A percentile compares a stretch with the other conserved stretches of the same genome.
phyloP scores from a whole-genome alignment of 202 grass and related monocot species.

The Elaeis oleifera region DNA sequence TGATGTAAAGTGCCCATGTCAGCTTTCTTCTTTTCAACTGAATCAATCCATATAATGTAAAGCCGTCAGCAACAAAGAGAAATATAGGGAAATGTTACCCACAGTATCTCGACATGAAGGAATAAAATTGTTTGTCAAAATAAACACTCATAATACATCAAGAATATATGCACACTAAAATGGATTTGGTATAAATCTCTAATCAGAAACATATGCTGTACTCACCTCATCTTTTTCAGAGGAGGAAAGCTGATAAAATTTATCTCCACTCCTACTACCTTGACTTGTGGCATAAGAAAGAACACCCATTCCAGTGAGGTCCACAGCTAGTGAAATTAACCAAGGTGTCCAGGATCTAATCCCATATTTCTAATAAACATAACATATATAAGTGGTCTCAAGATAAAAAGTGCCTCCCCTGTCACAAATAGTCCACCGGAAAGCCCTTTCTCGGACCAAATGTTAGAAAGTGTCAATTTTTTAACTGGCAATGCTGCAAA shows the following conservation, averaged over 20 bases:
- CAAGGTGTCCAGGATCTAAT: conserved; percentile 92
- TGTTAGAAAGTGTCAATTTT: conserved; percentile 58
- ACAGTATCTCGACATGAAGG: too few relatives aligned
- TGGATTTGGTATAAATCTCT: background rate
- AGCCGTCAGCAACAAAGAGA: background rate
- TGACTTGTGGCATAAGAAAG: conserved; percentile 51
- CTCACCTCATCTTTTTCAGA: conserved; percentile 85
- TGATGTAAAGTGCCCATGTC: conserved; percentile 80
- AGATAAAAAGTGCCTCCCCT: conserved; percentile 68
- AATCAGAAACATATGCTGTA: conserved; percentile 10
- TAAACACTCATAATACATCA: too few relatives aligned
- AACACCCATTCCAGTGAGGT: conserved; percentile 66
- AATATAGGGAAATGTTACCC: background rate
- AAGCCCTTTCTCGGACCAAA: conserved; percentile 72
- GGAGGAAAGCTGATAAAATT: conserved; percentile 56
- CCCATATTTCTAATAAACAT: conserved; percentile 79
- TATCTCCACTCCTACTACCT: conserved; percentile 30
- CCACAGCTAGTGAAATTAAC: conserved; percentile 75
- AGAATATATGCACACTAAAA: background rate
- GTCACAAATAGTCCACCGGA: conserved; percentile 61
- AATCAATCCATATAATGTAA: conserved; percentile 3
- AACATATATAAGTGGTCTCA: conserved; percentile 83
- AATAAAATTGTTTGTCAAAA: too few relatives aligned
- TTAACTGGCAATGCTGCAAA: conserved; percentile 32
- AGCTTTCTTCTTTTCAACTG: conserved; percentile 88